Evolutionary conservation across 768 basidiomycete genomes (phyloP).

Genomic region (Daedalea quercina): DNA sequence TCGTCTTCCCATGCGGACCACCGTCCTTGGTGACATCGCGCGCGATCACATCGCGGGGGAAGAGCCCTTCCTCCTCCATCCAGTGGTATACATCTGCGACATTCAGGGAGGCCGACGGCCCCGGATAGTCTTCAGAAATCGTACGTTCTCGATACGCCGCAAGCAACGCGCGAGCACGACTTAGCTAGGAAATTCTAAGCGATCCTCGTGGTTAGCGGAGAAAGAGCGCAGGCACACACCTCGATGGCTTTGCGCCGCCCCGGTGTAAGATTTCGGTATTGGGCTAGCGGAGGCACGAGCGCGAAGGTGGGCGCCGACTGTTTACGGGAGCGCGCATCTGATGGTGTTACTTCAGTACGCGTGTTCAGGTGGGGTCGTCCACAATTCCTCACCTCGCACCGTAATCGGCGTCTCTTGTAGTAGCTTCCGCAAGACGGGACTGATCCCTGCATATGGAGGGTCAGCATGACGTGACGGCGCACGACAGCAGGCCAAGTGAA

Average conservation of each 20-base stretch:
- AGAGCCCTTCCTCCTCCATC: conserved; percentile 35
- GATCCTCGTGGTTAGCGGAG: neutral
- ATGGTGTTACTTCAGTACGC: neutral
- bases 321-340: conserved; percentile 31
- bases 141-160: conserved; percentile 29
- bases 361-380: too few species aligned
- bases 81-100: conserved; percentile 38
- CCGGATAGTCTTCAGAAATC: conserved; percentile 11
- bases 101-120: conserved; percentile 23
- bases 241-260: conserved; percentile 45
- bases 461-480: too few species aligned
- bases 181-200: conserved; percentile 28
- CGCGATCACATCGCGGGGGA: conserved; percentile 21
- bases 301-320: conserved; percentile 30
- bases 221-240: conserved; percentile 22
- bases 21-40: neutral
- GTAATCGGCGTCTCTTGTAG: conserved; percentile 39
- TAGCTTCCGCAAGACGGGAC: conserved; percentile 26
- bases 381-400: conserved; percentile 28
- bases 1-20: conserved; percentile 1
- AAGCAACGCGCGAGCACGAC: conserved; percentile 34
- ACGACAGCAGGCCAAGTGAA: neutral
- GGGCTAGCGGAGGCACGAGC: conserved; percentile 27
- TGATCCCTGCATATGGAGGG: conserved; percentile 23
- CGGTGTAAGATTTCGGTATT: conserved; percentile 29